Base-by-base conservation (phyloP, 208 protist species). In the Crithidia fasciculata region DNA sequence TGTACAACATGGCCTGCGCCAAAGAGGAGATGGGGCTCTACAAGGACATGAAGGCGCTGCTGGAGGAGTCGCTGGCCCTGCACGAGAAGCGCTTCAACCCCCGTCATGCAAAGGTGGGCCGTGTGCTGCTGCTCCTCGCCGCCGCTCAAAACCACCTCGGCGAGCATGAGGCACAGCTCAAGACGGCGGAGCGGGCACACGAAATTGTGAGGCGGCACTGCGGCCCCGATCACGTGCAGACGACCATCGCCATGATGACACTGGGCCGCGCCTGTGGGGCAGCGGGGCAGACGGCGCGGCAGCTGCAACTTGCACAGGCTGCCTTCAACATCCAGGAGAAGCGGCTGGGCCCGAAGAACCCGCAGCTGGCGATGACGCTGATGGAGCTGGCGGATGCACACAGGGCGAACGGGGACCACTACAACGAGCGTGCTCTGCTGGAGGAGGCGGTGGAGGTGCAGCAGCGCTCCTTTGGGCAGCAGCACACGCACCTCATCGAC, bases 1-100 rank as follows among this genome's bases (percentile, higher is more conserved):
- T 96, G 9, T 95, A 92, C 70, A 93, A 95, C 74, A 86, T 94
- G 73, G 92, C 92, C 47, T 88, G 85, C 47, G 88, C 88, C 12
- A 81, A 93, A 56, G 90, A 94, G 52, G 92, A 95, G 53, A 88
- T 89, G 52, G 92, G 92, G 10, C 54, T 74, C 3, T 94, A 89
- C 60, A 66, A 81, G n/a, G 82, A 93, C 44, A 96, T 96, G 92
- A 77, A 88, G 55, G 47, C 69, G 36, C 74, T 93, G 19, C 76
- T 96, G 8, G 61, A 87, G 19, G 70, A 88, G 72, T 88, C 92
- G 7, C 72, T 92, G 12, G 74, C 63, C 12, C 78, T 96, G 59
- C 84, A 94, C 58, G 88, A 94, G 58, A 77, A 79, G 53, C 84
- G 80, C 52, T 94, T 94, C 71, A 81, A 91, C 45, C 78, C 86